Conservation (phyloP, 2,329 filamentous ascomycete genomes). For the Leptographium wingfieldii region DNA sequence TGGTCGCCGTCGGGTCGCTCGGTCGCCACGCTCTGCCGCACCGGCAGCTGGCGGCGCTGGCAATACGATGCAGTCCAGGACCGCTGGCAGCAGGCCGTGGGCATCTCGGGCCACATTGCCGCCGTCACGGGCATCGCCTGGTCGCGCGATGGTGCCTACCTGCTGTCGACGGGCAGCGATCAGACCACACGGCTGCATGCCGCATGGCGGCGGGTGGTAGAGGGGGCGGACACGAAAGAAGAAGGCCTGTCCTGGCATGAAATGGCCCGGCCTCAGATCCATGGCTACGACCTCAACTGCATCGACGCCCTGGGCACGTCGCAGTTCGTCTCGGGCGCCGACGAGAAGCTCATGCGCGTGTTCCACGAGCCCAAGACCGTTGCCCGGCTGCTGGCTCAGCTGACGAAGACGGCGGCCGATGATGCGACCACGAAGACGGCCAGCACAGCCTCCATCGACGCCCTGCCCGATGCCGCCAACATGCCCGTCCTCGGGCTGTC, state of each 20-base stretch:
- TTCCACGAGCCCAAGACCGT: slow-evolving; percentile 83
- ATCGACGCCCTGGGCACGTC: slow-evolving; percentile 60
- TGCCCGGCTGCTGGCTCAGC: slow-evolving; percentile 55
- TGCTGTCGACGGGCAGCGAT: slow-evolving; percentile 80
- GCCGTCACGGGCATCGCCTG: slow-evolving; percentile 74
- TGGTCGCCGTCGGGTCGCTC: slow-evolving; percentile 69
- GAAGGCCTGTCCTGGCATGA: slow-evolving; percentile 59
- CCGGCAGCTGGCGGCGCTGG: slow-evolving; percentile 90
- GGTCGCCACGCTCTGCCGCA: slow-evolving; percentile 75
- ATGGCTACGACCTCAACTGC: slow-evolving; percentile 96
- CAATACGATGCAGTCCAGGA: slow-evolving; percentile 46
- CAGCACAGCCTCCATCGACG: slow-evolving; percentile 14
- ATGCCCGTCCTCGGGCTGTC: slow-evolving; percentile 92
- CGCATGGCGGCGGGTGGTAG: slow-evolving; percentile 43
- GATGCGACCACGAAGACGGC: slow-evolving; percentile 13
- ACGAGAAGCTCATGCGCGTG: slow-evolving; percentile 95
- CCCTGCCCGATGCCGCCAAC: slow-evolving; percentile 75
- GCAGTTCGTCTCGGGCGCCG: slow-evolving; percentile 85
- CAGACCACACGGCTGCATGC: slow-evolving; percentile 87
- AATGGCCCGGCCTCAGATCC: slow-evolving; percentile 89
- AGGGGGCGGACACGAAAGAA: too few relatives aligned
- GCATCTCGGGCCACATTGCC: slow-evolving; percentile 72
- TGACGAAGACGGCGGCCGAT: slow-evolving; percentile 32
- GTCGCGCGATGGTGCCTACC: slow-evolving; percentile 68
- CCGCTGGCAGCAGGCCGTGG: slow-evolving; percentile 64